Conservation (phyloP, 371 early-diverging fungal species). For the Lichtheimia ramosa region DNA sequence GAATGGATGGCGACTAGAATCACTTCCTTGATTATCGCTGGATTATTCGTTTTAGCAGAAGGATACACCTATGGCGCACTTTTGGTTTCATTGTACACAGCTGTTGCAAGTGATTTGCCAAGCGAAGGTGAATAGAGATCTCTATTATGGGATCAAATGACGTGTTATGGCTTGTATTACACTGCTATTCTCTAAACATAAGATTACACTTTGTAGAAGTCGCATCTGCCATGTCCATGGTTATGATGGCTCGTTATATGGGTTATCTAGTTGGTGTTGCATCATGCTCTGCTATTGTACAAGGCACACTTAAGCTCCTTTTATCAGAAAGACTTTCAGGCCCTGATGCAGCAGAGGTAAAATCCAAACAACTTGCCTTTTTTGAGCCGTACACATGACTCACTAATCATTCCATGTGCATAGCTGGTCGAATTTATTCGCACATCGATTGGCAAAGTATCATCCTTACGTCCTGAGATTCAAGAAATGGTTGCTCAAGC, state of each 20-base stretch:
- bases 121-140: background rate
- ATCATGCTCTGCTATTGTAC: slow-evolving; percentile 40
- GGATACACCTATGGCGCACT: slow-evolving; percentile 40
- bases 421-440: slow-evolving; percentile 35
- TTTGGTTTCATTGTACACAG: slow-evolving; percentile 35
- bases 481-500: slow-evolving; percentile 18
- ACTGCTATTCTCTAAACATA: too few relatives aligned
- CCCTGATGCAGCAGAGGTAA: slow-evolving; percentile 41
- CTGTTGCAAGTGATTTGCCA: slow-evolving; percentile 3
- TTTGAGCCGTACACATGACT: background rate
- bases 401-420: background rate
- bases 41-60: slow-evolving; percentile 24
- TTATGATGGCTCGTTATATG: slow-evolving; percentile 48
- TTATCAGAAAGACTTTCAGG: slow-evolving; percentile 34
- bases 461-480: slow-evolving; percentile 23
- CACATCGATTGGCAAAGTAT: slow-evolving; percentile 31
- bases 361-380: background rate
- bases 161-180: slow-evolving; percentile 13
- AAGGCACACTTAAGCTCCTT: slow-evolving; percentile 31
- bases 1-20: too few relatives aligned
- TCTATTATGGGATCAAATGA: slow-evolving; percentile 13
- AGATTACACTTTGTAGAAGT: slow-evolving; percentile 26
- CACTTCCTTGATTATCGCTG: background rate
- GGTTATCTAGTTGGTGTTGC: slow-evolving; percentile 49
- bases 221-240: slow-evolving; percentile 45